These are phyloP conservation scores for Botrytis pseudocinerea DNA, from an alignment of 2,329 filamentous ascomycete species.

Conservation along the genomic window DNA sequence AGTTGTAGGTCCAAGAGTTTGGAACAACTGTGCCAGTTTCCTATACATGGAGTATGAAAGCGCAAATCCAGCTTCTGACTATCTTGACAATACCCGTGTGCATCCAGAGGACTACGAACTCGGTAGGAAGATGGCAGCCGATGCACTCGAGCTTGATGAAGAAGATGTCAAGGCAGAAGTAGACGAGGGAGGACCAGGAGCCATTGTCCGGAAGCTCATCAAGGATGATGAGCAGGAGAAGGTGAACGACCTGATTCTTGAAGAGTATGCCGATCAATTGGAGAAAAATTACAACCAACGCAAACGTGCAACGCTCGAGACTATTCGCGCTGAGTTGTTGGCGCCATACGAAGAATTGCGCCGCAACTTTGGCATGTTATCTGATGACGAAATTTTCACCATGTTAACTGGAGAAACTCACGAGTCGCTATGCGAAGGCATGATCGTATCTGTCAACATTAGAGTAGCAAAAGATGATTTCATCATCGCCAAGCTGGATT, in stretches of 20 bases:
- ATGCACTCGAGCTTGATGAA: slow-evolving; percentile 93
- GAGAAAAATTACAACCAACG: slow-evolving; percentile 90
- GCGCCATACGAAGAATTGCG: slow-evolving; percentile 93
- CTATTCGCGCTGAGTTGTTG: slow-evolving; percentile 89
- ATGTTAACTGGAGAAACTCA: slow-evolving; percentile 94
- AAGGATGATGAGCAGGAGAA: slow-evolving; percentile 91
- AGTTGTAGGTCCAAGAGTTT: slow-evolving; percentile 86
- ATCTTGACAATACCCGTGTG: slow-evolving; percentile 93
- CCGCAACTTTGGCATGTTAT: slow-evolving; percentile 70
- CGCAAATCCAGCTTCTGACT: slow-evolving; percentile 80
- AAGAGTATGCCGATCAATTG: slow-evolving; percentile 95
- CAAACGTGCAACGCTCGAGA: slow-evolving; percentile 94
- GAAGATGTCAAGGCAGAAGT: slow-evolving; percentile 96
- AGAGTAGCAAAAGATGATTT: slow-evolving; percentile 89
- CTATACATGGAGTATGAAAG: slow-evolving; percentile 85
- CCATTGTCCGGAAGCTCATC: slow-evolving; percentile 92
- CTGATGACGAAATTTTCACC: slow-evolving; percentile 81
- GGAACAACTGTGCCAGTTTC: slow-evolving; percentile 97
- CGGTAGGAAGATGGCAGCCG: slow-evolving; percentile 96
- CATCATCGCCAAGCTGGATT: slow-evolving; percentile 90
- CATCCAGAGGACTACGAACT: slow-evolving; percentile 99
- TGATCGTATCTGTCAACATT: slow-evolving; percentile 89
- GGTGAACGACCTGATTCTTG: slow-evolving; percentile 92
- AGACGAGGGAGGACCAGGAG: slow-evolving; percentile 84
- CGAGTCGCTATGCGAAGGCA: slow-evolving; percentile 79